phyloP scores from a whole-genome alignment of 495 filamentous ascomycete species.

The Neurospora tetraspora region DNA sequence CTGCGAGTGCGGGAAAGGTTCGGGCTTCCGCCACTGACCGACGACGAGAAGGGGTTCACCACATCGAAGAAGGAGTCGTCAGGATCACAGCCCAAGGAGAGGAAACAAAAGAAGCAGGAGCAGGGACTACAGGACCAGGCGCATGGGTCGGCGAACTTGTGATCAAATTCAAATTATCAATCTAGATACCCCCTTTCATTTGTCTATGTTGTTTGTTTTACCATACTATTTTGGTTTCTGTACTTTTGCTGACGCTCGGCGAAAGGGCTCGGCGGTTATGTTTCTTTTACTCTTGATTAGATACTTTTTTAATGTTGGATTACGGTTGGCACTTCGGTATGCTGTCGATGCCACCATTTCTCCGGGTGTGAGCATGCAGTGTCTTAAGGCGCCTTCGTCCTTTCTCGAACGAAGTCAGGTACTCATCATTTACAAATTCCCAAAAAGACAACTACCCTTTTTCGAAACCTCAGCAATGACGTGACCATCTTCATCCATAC shows the following conservation, averaged over 20 bases:
- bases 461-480: neutral
- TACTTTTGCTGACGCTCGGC: neutral
- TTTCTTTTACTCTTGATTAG: neutral
- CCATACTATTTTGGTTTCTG: neutral
- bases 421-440: neutral
- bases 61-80: neutral
- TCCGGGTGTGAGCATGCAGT: neutral
- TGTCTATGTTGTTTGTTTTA: neutral
- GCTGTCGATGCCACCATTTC: neutral
- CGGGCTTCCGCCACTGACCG: conserved; percentile 20
- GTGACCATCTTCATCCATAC: neutral
- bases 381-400: neutral
- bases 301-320: neutral
- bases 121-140: neutral
- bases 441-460: neutral
- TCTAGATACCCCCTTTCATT: conserved; percentile 8
- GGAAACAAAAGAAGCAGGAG: conserved; percentile 6
- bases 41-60: neutral
- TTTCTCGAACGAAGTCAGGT: neutral
- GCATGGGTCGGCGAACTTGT: conserved; percentile 1
- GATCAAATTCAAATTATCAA: neutral
- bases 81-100: neutral
- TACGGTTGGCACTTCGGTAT: neutral
- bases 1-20: conserved; percentile 26
- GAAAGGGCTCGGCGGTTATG: neutral